phyloP scores from a whole-genome alignment of 352 stramenopile species.

The Plasmopara halstedii region DNA sequence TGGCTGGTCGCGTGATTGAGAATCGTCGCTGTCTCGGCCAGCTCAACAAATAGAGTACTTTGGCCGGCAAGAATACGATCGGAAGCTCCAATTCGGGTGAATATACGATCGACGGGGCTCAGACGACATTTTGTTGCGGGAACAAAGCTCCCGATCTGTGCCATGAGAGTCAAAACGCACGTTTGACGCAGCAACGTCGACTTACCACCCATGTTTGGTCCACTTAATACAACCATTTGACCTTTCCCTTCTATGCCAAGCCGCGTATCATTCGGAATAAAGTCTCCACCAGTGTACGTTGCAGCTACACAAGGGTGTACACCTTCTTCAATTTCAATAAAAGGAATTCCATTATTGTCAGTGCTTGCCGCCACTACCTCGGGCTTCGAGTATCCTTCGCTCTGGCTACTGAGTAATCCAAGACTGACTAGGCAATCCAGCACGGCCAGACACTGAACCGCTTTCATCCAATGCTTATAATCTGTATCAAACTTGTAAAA shows the following conservation, averaged over 20 bases:
- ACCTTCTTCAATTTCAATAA: slow-evolving; percentile 90
- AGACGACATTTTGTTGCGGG: slow-evolving; percentile 91
- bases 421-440: slow-evolving; percentile 95
- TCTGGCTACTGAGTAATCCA: slow-evolving; percentile 88
- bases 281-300: slow-evolving; percentile 78
- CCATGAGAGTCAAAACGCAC: slow-evolving; percentile 96
- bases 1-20: slow-evolving; percentile 91
- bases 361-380: slow-evolving; percentile 73
- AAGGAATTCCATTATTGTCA: slow-evolving; percentile 44
- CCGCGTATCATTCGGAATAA: slow-evolving; percentile 96
- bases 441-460: slow-evolving; percentile 87
- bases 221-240: slow-evolving; percentile 91
- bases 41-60: slow-evolving; percentile 99
- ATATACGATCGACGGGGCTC: slow-evolving; percentile 98
- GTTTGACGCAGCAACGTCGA: slow-evolving; percentile 97
- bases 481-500: slow-evolving; percentile 97
- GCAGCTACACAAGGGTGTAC: slow-evolving; percentile 92
- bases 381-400: slow-evolving; percentile 89
- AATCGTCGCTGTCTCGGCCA: slow-evolving; percentile 97
- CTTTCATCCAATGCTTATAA: slow-evolving; percentile 90
- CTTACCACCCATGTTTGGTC: slow-evolving; percentile 99
- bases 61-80: slow-evolving; percentile 97
- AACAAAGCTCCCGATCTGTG: slow-evolving; percentile 99
- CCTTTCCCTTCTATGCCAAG: slow-evolving; percentile 71
- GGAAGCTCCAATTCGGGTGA: slow-evolving; percentile 97